Conservation (phyloP, 495 filamentous ascomycete genomes). For the Podospora pseudopauciseta region DNA sequence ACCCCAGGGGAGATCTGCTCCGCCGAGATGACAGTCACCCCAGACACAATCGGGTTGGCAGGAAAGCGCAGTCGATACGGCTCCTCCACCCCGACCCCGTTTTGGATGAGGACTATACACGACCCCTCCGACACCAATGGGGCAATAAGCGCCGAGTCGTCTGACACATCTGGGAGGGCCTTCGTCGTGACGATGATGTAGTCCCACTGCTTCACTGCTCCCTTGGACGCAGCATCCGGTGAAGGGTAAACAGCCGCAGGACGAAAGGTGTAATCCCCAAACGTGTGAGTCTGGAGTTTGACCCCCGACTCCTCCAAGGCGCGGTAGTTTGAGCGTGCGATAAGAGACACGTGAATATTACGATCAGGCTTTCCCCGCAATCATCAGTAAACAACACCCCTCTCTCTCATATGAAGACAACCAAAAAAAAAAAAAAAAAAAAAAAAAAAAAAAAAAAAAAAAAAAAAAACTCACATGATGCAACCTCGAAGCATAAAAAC, state of each 20-base stretch:
- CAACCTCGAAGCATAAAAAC: conserved; percentile 56
- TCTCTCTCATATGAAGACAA: too few relatives aligned
- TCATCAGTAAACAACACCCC: too few relatives aligned
- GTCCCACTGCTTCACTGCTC: conserved; percentile 44
- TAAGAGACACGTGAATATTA: conserved; percentile 44
- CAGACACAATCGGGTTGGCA: conserved; percentile 52
- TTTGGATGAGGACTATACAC: conserved; percentile 63
- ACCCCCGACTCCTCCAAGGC: conserved; percentile 47
- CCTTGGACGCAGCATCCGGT: conserved; percentile 33
- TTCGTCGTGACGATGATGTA: conserved; percentile 60
- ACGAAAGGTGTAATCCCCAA: conserved; percentile 50
- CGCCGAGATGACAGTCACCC: conserved; percentile 55
- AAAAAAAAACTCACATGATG: conserved; percentile 40
- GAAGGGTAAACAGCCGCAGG: conserved; percentile 49
- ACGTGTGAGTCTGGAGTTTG: conserved; percentile 48
- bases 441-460: background rate
- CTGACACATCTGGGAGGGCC: conserved; percentile 50
- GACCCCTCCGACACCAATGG: conserved; percentile 47
- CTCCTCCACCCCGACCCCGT: conserved; percentile 66
- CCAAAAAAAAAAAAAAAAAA: background rate
- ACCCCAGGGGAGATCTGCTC: conserved; percentile 49
- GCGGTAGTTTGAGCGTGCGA: conserved; percentile 55
- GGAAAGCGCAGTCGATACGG: conserved; percentile 58
- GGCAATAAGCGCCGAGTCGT: conserved; percentile 47
- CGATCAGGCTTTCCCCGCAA: conserved; percentile 32